A percentile compares a stretch with the other conserved stretches of the same genome.
Evolutionary conservation across 129 eudicot species (phyloP).

Genomic region (Tagetes patula): DNA sequence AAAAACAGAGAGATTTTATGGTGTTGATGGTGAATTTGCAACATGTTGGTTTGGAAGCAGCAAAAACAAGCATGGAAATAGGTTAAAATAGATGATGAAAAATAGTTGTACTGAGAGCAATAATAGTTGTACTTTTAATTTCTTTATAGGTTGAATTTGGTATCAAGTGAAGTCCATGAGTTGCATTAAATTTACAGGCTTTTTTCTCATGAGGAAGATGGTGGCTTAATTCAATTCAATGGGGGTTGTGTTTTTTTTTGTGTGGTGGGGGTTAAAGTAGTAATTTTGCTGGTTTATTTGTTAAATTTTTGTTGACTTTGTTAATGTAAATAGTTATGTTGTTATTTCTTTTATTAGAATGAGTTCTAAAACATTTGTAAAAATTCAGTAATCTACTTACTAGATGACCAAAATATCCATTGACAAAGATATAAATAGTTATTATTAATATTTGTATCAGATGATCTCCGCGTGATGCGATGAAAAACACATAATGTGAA

Average conservation of each 20-base stretch:
- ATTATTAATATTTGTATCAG: too few relatives aligned
- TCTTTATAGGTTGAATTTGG: slow-evolving; percentile 37
- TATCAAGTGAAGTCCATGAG: slow-evolving; percentile 80
- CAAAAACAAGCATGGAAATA: slow-evolving; percentile 81
- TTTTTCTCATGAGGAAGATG: slow-evolving; percentile 35
- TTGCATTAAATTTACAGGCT: slow-evolving; percentile 62
- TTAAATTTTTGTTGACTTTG: slow-evolving; percentile 29
- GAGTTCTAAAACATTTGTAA: too few relatives aligned
- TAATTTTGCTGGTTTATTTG: slow-evolving; percentile 30
- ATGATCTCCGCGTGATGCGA: too few relatives aligned
- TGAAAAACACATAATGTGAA: too few relatives aligned
- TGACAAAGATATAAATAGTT: too few relatives aligned
- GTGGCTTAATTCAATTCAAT: slow-evolving; percentile 27
- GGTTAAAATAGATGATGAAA: slow-evolving; percentile 20
- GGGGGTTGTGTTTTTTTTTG: neutral
- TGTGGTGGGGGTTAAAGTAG: slow-evolving; percentile 40
- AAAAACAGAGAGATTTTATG: neutral
- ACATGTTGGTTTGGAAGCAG: slow-evolving; percentile 46
- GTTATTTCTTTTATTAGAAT: too few relatives aligned
- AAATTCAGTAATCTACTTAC: too few relatives aligned
- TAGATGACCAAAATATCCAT: too few relatives aligned
- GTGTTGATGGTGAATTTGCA: slow-evolving; percentile 23
- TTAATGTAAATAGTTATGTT: slow-evolving; percentile 28
- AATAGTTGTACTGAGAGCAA: slow-evolving; percentile 19
- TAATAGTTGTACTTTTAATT: slow-evolving; percentile 20